Evolutionary conservation across 768 basidiomycete species (phyloP), one percentile per base, ranked within the genome.

Genomic region (Naganishia antarctica): DNA sequence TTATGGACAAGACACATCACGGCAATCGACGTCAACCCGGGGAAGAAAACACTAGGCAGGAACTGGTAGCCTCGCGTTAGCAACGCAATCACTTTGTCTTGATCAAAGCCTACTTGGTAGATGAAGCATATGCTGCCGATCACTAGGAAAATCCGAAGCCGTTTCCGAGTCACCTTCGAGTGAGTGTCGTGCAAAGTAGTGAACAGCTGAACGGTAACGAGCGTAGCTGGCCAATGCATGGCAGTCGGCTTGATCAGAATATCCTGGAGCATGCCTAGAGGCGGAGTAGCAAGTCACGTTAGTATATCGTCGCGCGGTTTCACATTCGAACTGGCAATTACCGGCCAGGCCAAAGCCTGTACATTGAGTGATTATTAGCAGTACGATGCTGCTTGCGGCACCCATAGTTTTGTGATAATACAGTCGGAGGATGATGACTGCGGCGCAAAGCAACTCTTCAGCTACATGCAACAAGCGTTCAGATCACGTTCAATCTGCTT

Each of bases 291-390:
- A 16, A 63, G 47, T 11, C 0, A 1, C 23, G 23, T 43, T 32
- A 16, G 9, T 41, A 16, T 7, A 37, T 16, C n/a, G n/a, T n/a
- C n/a, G n/a, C n/a, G n/a, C n/a, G n/a, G n/a, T n/a, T n/a, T n/a
- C n/a, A n/a, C n/a, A n/a, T n/a, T n/a, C n/a, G n/a, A n/a, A n/a
- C n/a, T n/a, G 15, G 12, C 18, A 15, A 66, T 69, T 29, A 69
- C 78, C 78, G 11, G 76, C 73, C 3, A 79, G 68, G 1, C 76
- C 76, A 53, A 78, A 79, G 12, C 78, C 78, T 21, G 78, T 75
- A 59, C 75, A 73, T 57, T 79, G 78, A 2, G 78, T 79, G 1
- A 76, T 77, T 37, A 79, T 70, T 1, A 79, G 68, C 5, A 79
- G 61, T 15, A 73, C 67, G 41, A 78, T 69, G 4, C 75, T 74